Evolutionary conservation across 2,329 filamentous ascomycete species (phyloP).

Genomic region (Fusarium sp.): DNA sequence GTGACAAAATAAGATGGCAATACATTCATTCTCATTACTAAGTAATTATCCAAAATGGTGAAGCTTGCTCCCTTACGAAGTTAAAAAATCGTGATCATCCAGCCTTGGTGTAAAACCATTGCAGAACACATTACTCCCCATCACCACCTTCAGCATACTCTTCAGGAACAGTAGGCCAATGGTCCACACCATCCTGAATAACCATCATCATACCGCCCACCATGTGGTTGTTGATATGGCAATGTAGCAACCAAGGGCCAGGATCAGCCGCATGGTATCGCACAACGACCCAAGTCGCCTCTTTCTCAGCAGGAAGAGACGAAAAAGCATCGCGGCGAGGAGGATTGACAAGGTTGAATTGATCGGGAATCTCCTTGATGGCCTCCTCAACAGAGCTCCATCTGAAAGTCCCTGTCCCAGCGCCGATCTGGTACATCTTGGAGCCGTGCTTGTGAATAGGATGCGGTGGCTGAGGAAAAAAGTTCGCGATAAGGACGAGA

Average conservation of each 20-base stretch:
- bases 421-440: slow-evolving; percentile 71
- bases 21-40: slow-evolving; percentile 3
- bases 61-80: slow-evolving; percentile 25
- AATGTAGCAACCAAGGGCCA: slow-evolving; percentile 69
- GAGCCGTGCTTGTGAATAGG: slow-evolving; percentile 76
- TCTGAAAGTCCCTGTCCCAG: slow-evolving; percentile 64
- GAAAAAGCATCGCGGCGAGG: slow-evolving; percentile 64
- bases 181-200: slow-evolving; percentile 64
- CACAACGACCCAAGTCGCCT: slow-evolving; percentile 62
- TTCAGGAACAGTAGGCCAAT: slow-evolving; percentile 59
- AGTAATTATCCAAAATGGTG: slow-evolving; percentile 4
- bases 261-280: slow-evolving; percentile 68
- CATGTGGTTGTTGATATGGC: slow-evolving; percentile 69
- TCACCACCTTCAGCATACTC: slow-evolving; percentile 53
- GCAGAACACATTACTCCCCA: slow-evolving; percentile 12
- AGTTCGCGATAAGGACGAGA: slow-evolving; percentile 64
- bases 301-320: slow-evolving; percentile 41
- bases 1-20: too few relatives aligned
- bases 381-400: slow-evolving; percentile 70
- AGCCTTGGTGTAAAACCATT: neutral
- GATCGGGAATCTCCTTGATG: slow-evolving; percentile 59
- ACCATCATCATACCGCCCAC: slow-evolving; percentile 69
- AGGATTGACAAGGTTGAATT: slow-evolving; percentile 71
- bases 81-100: neutral
- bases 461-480: slow-evolving; percentile 65